Base-by-base conservation (phyloP, 805 yeast species). In the Yamadazyma laniorum region DNA sequence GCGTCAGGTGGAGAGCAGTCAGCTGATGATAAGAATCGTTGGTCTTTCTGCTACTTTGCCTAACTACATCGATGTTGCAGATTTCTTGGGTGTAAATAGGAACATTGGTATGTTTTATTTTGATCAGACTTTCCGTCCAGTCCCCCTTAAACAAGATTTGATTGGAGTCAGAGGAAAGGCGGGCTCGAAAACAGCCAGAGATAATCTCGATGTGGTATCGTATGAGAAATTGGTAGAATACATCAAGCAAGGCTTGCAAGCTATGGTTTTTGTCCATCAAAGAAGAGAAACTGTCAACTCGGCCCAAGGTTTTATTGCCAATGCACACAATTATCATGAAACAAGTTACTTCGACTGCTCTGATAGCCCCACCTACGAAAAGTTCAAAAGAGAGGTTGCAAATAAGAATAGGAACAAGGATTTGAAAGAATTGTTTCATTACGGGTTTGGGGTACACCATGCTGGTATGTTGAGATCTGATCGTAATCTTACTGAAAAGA, bases 391-490 rank as follows among this genome's bases (percentile, higher is more conserved):
- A 43, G 97, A 91, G 42, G 74, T 88, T 67, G 63, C 77, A 1
- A 52, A 51, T n/a, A 74, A 80, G 45, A 84, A 82, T 51, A 77
- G 83, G 49, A 87, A 79, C 54, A 83, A 76, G 47, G 98, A 91
- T 50, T 60, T 89, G 56, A 72, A 80, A 37, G 98, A 93, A 51
- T 65, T 93, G 9, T 87, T 87, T 51, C 78, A 68, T 34, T 64
- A 68, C 39, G 99, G 99, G 0, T 83, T 91, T 60, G 98, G 97
- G 35, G 75, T 85, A 3, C 99, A 93, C 60, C 98, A 93, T 65
- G 99, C 99, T 0, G 99, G 99, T 51, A 82, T 93, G 95, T 66
- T 88, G 18, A 72, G 99, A 46, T 65, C 89, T 0, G 99, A 93
- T 54, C 76, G 99, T 53, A 90, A 89, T 53, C 56, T 89, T 36